These are phyloP conservation scores for Coemansia sp. DNA, from an alignment of 192 early-diverging fungal species.

Conservation along the genomic window DNA sequence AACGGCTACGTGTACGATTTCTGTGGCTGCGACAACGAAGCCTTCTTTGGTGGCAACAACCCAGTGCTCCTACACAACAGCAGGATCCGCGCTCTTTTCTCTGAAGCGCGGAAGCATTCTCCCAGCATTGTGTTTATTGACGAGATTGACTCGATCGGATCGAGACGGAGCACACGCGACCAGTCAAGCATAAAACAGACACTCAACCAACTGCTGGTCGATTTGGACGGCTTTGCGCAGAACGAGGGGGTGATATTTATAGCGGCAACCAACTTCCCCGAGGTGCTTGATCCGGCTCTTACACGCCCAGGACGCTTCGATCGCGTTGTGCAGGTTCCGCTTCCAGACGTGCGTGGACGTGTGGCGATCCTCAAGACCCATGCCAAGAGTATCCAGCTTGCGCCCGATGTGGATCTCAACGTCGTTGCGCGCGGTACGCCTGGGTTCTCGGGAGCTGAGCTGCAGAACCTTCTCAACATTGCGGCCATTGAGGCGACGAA, in stretches of 20 bases:
- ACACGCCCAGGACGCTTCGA: slow-evolving; percentile 98
- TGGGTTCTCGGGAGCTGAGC: slow-evolving; percentile 99
- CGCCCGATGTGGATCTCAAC: slow-evolving; percentile 73
- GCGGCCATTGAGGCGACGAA: slow-evolving; percentile 95
- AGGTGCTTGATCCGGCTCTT: slow-evolving; percentile 95
- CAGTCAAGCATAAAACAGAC: slow-evolving; percentile 98
- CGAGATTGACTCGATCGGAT: slow-evolving; percentile 98
- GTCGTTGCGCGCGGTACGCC: slow-evolving; percentile 95
- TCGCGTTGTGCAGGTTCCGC: slow-evolving; percentile 86
- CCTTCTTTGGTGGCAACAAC: slow-evolving; percentile 56
- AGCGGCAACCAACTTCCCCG: slow-evolving; percentile 98
- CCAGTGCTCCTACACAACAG: slow-evolving; percentile 57
- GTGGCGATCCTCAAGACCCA: slow-evolving; percentile 92
- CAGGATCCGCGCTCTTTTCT: slow-evolving; percentile 57
- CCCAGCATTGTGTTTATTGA: slow-evolving; percentile 98
- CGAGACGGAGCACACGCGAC: slow-evolving; percentile 89
- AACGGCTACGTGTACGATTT: slow-evolving; percentile 52
- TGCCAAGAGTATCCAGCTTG: slow-evolving; percentile 74
- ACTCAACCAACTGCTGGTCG: slow-evolving; percentile 97
- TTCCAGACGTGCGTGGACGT: slow-evolving; percentile 97
- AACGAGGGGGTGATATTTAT: slow-evolving; percentile 97
- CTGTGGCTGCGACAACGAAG: slow-evolving; percentile 55
- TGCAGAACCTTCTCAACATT: slow-evolving; percentile 96
- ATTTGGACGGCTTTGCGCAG: slow-evolving; percentile 97
- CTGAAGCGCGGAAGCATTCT: slow-evolving; percentile 73